Conservation (phyloP, 352 stramenopile genomes). For the Phytophthora ohioensis region DNA sequence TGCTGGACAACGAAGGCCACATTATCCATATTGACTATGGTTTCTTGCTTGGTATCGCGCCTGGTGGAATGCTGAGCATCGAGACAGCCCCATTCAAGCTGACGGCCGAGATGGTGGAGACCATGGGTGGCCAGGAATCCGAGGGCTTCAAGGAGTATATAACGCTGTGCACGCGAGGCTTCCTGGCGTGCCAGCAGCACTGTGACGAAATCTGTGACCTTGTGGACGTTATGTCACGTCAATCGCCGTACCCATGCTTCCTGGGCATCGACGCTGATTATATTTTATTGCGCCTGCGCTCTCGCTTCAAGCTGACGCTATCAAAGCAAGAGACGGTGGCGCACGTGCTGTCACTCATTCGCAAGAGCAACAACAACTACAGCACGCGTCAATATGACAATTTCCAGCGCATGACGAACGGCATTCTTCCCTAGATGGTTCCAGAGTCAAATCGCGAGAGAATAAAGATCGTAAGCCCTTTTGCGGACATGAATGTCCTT, state of each 20-base stretch:
- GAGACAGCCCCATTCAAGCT: slow-evolving; percentile 99
- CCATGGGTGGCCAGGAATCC: slow-evolving; percentile 94
- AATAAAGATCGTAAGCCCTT: slow-evolving; percentile 18
- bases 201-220: slow-evolving; percentile 96
- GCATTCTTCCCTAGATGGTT: slow-evolving; percentile 83
- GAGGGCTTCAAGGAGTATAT: slow-evolving; percentile 97
- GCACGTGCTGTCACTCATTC: slow-evolving; percentile 91
- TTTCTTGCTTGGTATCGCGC: slow-evolving; percentile 98
- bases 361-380: slow-evolving; percentile 94
- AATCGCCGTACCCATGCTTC: slow-evolving; percentile 98
- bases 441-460: slow-evolving; percentile 10
- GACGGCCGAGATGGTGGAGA: slow-evolving; percentile 98
- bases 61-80: slow-evolving; percentile 98
- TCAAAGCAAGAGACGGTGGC: slow-evolving; percentile 92
- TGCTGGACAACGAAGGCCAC: slow-evolving; percentile 98
- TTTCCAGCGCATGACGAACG: slow-evolving; percentile 95
- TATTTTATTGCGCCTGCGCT: slow-evolving; percentile 88
- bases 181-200: slow-evolving; percentile 97
- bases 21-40: slow-evolving; percentile 99
- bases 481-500: slow-evolving; percentile 18
- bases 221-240: slow-evolving; percentile 96
- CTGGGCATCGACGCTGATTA: slow-evolving; percentile 81
- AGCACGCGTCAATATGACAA: slow-evolving; percentile 94
- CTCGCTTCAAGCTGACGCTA: slow-evolving; percentile 88
- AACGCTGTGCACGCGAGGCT: slow-evolving; percentile 96